These are phyloP conservation scores for Geum urbanum DNA, from an alignment of 306 rosid species.

Conservation along the genomic window DNA sequence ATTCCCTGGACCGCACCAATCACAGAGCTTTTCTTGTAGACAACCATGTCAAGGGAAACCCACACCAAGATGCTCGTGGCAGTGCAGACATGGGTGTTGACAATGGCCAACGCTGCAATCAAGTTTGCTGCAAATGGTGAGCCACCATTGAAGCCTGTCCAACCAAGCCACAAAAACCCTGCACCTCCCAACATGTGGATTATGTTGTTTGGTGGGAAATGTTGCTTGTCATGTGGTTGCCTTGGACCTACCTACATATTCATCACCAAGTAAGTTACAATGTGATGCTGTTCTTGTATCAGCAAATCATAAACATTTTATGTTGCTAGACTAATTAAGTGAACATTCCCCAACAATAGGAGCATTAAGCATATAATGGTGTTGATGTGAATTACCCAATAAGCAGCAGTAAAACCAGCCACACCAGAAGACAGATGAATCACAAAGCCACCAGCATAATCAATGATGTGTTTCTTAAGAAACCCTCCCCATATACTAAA, in stretches of 20 bases:
- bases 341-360: neutral
- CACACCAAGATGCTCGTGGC: constrained; percentile 72
- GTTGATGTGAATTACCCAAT: constrained; percentile 46
- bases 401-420: constrained; percentile 74
- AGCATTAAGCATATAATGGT: neutral
- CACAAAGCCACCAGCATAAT: constrained; percentile 70
- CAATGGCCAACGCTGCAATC: constrained; percentile 51
- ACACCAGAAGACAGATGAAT: constrained; percentile 78
- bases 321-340: neutral
- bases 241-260: constrained; percentile 66
- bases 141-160: constrained; percentile 87
- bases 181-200: constrained; percentile 71
- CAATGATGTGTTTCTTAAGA: constrained; percentile 32
- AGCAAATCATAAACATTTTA: neutral
- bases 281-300: neutral
- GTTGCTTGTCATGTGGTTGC: constrained; percentile 51
- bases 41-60: constrained; percentile 60
- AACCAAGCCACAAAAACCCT: constrained; percentile 75
- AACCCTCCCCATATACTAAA: constrained; percentile 67
- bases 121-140: constrained; percentile 49
- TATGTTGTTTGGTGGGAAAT: constrained; percentile 74
- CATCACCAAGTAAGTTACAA: neutral
- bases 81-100: constrained; percentile 65
- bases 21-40: constrained; percentile 58
- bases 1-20: constrained; percentile 75